phyloP scores from a whole-genome alignment of 257 asterid species.

The Solanum stenotomum region DNA sequence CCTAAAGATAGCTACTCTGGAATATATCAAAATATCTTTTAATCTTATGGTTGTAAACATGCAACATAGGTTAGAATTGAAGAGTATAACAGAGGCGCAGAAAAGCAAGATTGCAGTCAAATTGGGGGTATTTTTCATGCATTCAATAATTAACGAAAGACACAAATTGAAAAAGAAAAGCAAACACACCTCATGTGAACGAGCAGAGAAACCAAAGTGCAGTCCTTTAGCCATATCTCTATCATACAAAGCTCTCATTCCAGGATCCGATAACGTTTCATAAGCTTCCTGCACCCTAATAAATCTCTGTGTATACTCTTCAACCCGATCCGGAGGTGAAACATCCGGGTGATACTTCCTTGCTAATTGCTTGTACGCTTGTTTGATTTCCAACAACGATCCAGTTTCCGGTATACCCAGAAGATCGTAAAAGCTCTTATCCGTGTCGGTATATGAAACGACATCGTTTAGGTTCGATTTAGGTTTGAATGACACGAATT shows the following conservation, averaged over 20 bases:
- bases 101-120: neutral
- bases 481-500: neutral
- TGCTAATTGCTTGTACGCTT: conserved; percentile 83
- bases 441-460: neutral
- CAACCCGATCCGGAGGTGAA: conserved; percentile 76
- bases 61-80: neutral
- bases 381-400: conserved; percentile 55
- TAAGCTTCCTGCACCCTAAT: conserved; percentile 82
- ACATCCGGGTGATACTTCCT: conserved; percentile 94
- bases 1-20: neutral
- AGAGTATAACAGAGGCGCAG: neutral
- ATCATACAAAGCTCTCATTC: conserved; percentile 56
- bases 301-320: conserved; percentile 58
- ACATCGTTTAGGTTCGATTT: neutral
- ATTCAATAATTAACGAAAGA: neutral
- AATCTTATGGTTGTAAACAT: neutral
- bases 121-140: neutral
- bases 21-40: neutral
- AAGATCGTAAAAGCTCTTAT: conserved; percentile 45
- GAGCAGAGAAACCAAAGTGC: conserved; percentile 41
- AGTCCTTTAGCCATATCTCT: conserved; percentile 42
- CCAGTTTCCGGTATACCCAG: conserved; percentile 65
- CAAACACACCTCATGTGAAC: conserved; percentile 33
- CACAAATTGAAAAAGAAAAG: neutral
- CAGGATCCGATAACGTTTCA: conserved; percentile 80